Base-by-base conservation (phyloP, 345 rosid genomes). In the Gossypioides kirkii region DNA sequence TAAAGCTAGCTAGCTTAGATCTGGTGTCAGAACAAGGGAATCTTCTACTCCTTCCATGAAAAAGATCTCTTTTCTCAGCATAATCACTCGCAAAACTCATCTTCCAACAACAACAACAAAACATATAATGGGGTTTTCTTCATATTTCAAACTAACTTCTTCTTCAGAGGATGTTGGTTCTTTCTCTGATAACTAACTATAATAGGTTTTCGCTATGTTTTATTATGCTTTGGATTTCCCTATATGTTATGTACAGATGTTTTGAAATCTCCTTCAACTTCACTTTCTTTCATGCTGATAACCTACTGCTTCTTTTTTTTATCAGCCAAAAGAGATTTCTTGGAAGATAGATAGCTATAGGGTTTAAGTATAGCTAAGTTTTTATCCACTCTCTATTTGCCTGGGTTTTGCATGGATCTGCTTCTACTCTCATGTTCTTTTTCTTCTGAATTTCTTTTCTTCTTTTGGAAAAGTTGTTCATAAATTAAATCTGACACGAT, bases 41-140 rank as follows among this genome's bases (percentile, higher is more conserved):
- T 77, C 87, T 79, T 79, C 83, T 50, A 36, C 55, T 49, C 17
- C 20, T 72, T 72, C 25, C 56, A 72, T 72, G 55, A 45, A 20
- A 18, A 70, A 12, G 16, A 46, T 63, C 50, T 63, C 23, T 17
- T 20, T 36, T 74, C 18, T 42, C 61, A 69, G 46, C 45, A 50
- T 71, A 56, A 50, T 74, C 22, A 11, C 49, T 32, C 38, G 5
- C 18, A 2, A 26, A 16, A 18, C 43, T 41, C n/a, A 17, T 70
- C 42, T 20, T 42, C 23, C 18, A 28, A 69, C 22, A 28, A 32
- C 38, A 32, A 32, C 38, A 32, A 5, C 0, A 32, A 20, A 54
- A 36, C 7, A 54, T 41, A 36, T 18, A 47, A 36, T 32, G 61
- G 23, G 26, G 13, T 10, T 52, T 42, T 32, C 28, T 28, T 69